These are phyloP conservation scores for Agaricus sinodeliciosus DNA, from an alignment of 768 basidiomycete species.

Conservation along the genomic window DNA sequence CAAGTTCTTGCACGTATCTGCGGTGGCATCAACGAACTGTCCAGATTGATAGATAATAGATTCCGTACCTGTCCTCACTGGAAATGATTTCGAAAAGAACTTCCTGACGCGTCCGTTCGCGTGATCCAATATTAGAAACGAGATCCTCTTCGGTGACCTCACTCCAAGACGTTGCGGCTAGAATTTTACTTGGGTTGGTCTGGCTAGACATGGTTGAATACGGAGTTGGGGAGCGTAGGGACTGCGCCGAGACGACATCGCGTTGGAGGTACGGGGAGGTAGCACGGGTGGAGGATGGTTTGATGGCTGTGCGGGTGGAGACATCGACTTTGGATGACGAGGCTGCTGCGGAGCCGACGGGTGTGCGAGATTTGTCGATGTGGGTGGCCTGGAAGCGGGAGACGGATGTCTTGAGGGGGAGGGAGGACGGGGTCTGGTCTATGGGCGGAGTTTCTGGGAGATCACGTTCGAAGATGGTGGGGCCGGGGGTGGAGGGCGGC, in stretches of 20 bases:
- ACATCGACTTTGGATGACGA: slow-evolving; percentile 62
- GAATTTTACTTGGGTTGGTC: slow-evolving; percentile 60
- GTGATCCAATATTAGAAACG: slow-evolving; percentile 86
- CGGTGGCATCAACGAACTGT: slow-evolving; percentile 11
- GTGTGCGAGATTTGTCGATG: slow-evolving; percentile 58
- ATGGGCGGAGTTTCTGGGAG: slow-evolving; percentile 37
- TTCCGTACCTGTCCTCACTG: slow-evolving; percentile 81
- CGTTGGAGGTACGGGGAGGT: slow-evolving; percentile 53
- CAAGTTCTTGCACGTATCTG: slow-evolving; percentile 89
- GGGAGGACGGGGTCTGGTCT: slow-evolving; percentile 20
- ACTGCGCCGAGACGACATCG: slow-evolving; percentile 51
- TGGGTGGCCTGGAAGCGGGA: slow-evolving; percentile 74
- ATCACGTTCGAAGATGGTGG: slow-evolving; percentile 46
- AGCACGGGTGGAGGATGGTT: slow-evolving; percentile 58
- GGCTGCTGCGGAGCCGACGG: slow-evolving; percentile 57
- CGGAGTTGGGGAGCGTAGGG: slow-evolving; percentile 74
- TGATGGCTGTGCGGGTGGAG: slow-evolving; percentile 26
- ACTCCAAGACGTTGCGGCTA: slow-evolving; percentile 83
- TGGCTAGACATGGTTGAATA: slow-evolving; percentile 72
- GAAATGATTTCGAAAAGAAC: slow-evolving; percentile 96
- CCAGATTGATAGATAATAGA: slow-evolving; percentile 1
- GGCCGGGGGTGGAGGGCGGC: slow-evolving; percentile 70
- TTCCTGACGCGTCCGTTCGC: slow-evolving; percentile 93
- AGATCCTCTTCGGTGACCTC: slow-evolving; percentile 93
- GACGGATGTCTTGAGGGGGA: slow-evolving; percentile 56